Evolutionary conservation across 306 rosid genomes (phyloP), one percentile per base, ranked within the genome.

Genomic region (Rosa rugosa): DNA sequence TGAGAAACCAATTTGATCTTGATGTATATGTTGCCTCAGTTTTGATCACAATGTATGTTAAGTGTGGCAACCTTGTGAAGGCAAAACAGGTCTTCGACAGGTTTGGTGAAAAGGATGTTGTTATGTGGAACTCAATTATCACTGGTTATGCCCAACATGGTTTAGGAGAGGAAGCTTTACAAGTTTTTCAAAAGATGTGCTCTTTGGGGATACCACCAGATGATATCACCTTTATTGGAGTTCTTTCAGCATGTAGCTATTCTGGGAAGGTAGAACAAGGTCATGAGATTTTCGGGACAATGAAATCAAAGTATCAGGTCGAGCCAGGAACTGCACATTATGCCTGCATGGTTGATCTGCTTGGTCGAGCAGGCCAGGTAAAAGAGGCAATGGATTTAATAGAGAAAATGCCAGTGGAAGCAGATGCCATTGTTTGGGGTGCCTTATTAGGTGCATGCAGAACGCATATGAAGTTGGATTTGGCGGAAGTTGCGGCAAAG

Each of bases 71-170:
- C 80, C 89, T 87, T 69, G 83, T 77, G 69, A 87, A 82, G 78
- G 89, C 88, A 59, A 87, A 80, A 78, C 75, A 17, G 72, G 56
- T 84, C 53, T 89, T 89, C 69, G 75, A 78, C 77, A 84, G 84
- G 82, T 89, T 87, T 80, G 47, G 66, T 65, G 77, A 27, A 16
- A 89, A 85, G 81, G 91, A 89, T 78, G 82, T 78, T 77, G 87
- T 85, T 41, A 89, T 87, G 91, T 89, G 93, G 93, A 89, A 87
- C 81, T 85, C 93, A 51, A 89, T 89, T 78, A 85, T 89, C 80
- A 83, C 93, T 0, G 93, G 93, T 76, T 87, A 87, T 87, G 86
- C 93, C 23, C 91, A 89, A 36, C 91, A 87, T 84, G 93, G 91
- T 47, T 78, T 89, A 83, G 91, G 85, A 60, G 85, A 85, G 62